Base-by-base conservation (phyloP, 768 basidiomycete genomes). In the Mycena capillaripes region DNA sequence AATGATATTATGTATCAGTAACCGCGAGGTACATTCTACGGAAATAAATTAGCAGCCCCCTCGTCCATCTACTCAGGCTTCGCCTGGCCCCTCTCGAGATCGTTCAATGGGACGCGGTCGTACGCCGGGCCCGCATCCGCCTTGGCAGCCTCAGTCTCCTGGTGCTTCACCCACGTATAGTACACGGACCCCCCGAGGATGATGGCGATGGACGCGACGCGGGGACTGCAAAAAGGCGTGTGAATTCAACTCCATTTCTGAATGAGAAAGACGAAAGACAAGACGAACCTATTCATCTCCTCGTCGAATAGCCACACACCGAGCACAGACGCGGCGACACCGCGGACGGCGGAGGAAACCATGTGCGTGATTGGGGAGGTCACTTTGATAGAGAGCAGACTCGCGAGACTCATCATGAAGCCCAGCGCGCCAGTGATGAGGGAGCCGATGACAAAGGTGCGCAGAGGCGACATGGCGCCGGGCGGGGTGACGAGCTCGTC, bases 301-400 rank as follows among this genome's bases (percentile, higher is more conserved):
- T 99, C 97, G 30, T 84, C 79, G 83, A 98, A 98, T 23, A 95
- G 73, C 90, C 89, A 93, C 80, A 93, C 86, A 27, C 92, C 95
- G 17, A 98, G 86, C 53, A 97, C 79, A 6, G 96, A 95, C n/a
- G 93, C 95, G 1, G 96, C 91, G 30, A 98, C 97, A 21, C 97
- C 97, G 64, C 97, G 93, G 5, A 97, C 95, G 23, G 97, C 97
- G 14, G 96, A 96, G 4, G 96, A 97, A 30, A 98, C 86, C 97
- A 98, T 99, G 81, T 99, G 97, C 3, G 97, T 97, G 80, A 98
- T 96, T 17, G 97, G 97, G 1, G 96, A 97, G 10, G 97, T 99
- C 72, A 98, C 94, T 81, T 99, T 97, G 86, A 99, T 98, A 29
- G 95, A 97, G 34, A 99, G 87, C 71, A 97, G 84, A 73, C 95